A percentile compares a stretch with the other conserved stretches of the same genome.
These are phyloP conservation scores for Ochetophila trinervis DNA, from an alignment of 306 rosid genomes.

Conservation along the genomic window DNA sequence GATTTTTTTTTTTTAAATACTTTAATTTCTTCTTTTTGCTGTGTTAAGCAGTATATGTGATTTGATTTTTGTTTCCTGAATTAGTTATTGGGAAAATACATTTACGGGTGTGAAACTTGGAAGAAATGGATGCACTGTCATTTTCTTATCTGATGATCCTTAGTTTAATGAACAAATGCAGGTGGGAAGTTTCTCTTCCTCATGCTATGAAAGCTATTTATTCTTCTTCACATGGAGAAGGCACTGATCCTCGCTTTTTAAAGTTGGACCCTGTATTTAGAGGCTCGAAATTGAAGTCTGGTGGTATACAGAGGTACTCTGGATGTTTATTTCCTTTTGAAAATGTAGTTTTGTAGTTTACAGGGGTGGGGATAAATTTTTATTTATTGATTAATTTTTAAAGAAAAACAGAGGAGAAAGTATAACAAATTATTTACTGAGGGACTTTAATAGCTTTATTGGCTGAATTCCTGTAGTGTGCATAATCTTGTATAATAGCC, in stretches of 20 bases:
- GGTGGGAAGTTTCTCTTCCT: slow-evolving; percentile 97
- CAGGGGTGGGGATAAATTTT: too few relatives aligned
- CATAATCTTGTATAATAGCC: neutral
- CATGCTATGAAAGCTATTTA: slow-evolving; percentile 50
- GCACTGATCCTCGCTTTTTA: slow-evolving; percentile 87
- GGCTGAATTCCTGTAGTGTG: neutral
- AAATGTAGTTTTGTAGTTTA: neutral
- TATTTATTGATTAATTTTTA: too few relatives aligned
- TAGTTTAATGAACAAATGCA: slow-evolving; percentile 39
- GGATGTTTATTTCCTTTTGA: neutral
- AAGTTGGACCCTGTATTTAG: slow-evolving; percentile 76
- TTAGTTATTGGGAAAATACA: too few relatives aligned
- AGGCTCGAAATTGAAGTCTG: slow-evolving; percentile 66
- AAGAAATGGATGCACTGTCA: too few relatives aligned
- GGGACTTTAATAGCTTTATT: neutral
- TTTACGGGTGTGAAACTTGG: too few relatives aligned
- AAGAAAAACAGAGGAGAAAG: too few relatives aligned
- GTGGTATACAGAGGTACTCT: slow-evolving; percentile 56
- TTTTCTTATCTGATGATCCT: slow-evolving; percentile 23
- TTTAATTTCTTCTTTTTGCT: neutral
- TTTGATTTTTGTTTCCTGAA: too few relatives aligned
- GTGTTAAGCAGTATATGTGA: neutral
- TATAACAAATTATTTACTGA: neutral
- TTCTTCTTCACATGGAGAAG: slow-evolving; percentile 39
- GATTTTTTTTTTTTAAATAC: neutral